Conservation (phyloP, 805 yeast species). For the Spathaspora sp. region DNA sequence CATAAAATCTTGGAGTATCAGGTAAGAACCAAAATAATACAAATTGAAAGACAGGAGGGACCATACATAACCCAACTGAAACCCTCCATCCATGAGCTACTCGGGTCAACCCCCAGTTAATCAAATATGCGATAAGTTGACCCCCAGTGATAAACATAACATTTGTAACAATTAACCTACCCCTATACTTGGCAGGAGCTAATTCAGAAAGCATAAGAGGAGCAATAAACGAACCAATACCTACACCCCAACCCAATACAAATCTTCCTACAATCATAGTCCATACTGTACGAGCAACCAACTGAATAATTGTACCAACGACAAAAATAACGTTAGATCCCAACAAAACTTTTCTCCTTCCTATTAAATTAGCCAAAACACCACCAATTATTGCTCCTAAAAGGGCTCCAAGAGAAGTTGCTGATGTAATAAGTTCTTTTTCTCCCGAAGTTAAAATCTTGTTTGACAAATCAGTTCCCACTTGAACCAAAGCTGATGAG, state of each 20-base stretch:
- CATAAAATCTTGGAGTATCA: slow-evolving; percentile 90
- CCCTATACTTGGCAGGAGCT: slow-evolving; percentile 90
- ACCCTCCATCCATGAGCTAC: slow-evolving; percentile 90
- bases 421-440: slow-evolving; percentile 87
- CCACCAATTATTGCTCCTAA: slow-evolving; percentile 81
- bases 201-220: slow-evolving; percentile 90
- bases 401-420: slow-evolving; percentile 91
- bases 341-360: slow-evolving; percentile 82
- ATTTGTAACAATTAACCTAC: slow-evolving; percentile 84
- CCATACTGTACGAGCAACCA: slow-evolving; percentile 79
- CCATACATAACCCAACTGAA: slow-evolving; percentile 82
- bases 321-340: slow-evolving; percentile 79
- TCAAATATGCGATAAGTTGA: slow-evolving; percentile 88
- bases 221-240: slow-evolving; percentile 90
- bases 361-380: slow-evolving; percentile 72
- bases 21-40: slow-evolving; percentile 80
- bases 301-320: slow-evolving; percentile 81
- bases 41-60: slow-evolving; percentile 81
- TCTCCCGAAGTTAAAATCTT: slow-evolving; percentile 65
- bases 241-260: slow-evolving; percentile 95
- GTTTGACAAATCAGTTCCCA: slow-evolving; percentile 69
- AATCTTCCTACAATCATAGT: slow-evolving; percentile 90
- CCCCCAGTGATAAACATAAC: slow-evolving; percentile 93
- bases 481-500: slow-evolving; percentile 85
- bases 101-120: slow-evolving; percentile 79